Base-by-base conservation (phyloP, 106 monocot genomes). In the Allium sativum region DNA sequence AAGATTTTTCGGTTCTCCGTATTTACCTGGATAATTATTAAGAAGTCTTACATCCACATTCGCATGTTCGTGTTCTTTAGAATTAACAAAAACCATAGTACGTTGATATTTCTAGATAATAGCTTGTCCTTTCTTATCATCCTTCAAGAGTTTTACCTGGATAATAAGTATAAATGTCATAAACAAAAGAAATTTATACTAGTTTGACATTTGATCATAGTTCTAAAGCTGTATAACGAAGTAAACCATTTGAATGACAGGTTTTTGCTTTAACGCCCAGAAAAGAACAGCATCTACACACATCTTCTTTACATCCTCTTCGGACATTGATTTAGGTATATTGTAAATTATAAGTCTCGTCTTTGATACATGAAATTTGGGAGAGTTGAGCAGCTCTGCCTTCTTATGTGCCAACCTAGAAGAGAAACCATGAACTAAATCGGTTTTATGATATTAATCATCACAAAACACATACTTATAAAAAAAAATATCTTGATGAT, bases 11-110 rank as follows among this genome's bases (percentile, higher is more conserved):
- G n/a, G n/a, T n/a, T 47, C 12, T 47, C 47, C 12, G 47, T 8
- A 8, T 47, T 8, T 91, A 98, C 96, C 88, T 69, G 96, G 96
- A 76, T 98, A 91, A 45, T 98, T 98, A 44, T 98, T 98, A 58
- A 98, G 77, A 68, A 98, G 91, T 53, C 96, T 75, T 57, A 98
- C 67, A 19, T 87, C 91, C 42, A 98, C 96, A 74, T 91, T 77
- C 44, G 96, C 91, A 71, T 98, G 96, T 44, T 92, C 72, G 69
- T 98, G 96, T 53, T 98, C 92, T 75, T 88, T 68, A 48, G 92
- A 98, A 70, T 98, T 92, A 66, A 98, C 85, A 74, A 98, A 98
- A 40, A 82, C 96, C 47, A 92, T 92, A 69, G 84, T 92, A 65
- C 88, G 91, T 64, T 82, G 70, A 72, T 81, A 68, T 55, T 68